Evolutionary conservation across 805 yeast species (phyloP).

Genomic region (Danielia oregonensis): DNA sequence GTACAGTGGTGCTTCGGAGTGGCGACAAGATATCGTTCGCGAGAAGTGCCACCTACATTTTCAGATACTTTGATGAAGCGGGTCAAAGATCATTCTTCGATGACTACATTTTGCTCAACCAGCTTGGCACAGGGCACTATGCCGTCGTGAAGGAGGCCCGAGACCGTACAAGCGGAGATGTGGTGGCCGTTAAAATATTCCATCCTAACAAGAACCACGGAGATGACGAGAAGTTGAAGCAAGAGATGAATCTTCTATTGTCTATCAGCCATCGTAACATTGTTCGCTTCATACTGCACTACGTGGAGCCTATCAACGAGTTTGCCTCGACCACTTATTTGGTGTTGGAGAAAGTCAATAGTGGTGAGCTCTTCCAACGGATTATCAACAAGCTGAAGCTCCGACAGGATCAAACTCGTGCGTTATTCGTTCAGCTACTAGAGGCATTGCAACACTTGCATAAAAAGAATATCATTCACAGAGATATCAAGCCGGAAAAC

Average conservation of each 20-base stretch:
- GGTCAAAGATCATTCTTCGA: constrained; percentile 47
- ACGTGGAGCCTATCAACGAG: constrained; percentile 51
- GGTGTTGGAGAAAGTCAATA: constrained; percentile 68
- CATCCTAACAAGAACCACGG: constrained; percentile 44
- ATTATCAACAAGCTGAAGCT: constrained; percentile 62
- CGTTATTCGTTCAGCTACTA: constrained; percentile 48
- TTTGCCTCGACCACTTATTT: constrained; percentile 52
- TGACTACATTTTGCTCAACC: constrained; percentile 51
- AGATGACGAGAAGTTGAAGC: constrained; percentile 43
- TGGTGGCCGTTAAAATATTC: constrained; percentile 73
- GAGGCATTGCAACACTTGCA: constrained; percentile 38
- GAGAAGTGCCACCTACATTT: constrained; percentile 43
- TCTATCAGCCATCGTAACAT: constrained; percentile 68
- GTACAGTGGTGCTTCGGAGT: constrained; percentile 48
- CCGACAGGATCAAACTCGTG: constrained; percentile 58
- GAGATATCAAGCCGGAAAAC: constrained; percentile 46
- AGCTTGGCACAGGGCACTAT: constrained; percentile 74
- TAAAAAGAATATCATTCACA: constrained; percentile 38
- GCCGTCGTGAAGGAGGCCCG: constrained; percentile 75
- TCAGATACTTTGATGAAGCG: constrained; percentile 39
- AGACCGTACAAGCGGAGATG: constrained; percentile 52
- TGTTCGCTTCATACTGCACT: constrained; percentile 59
- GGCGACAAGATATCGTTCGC: constrained; percentile 66
- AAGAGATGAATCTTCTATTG: constrained; percentile 64
- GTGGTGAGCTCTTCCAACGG: constrained; percentile 73